Evolutionary conservation across 495 filamentous ascomycete species (phyloP).

Genomic region (Penicillium pulvis): DNA sequence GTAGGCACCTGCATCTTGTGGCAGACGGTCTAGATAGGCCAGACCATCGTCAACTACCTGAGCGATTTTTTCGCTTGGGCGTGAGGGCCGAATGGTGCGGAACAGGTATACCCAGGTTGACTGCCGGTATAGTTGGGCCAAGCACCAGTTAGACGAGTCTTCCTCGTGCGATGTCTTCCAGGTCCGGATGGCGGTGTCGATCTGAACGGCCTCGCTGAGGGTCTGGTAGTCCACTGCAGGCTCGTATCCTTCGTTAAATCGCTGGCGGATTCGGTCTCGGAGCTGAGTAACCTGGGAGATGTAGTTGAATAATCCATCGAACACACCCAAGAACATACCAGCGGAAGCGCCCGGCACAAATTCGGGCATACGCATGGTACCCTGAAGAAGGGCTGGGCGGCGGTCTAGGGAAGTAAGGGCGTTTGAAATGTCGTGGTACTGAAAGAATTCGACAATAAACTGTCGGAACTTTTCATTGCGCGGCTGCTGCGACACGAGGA

Average conservation of each 20-base stretch:
- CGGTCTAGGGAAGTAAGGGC: constrained; percentile 72
- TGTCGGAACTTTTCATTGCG: constrained; percentile 67
- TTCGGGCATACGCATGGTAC: constrained; percentile 65
- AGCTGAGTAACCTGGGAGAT: constrained; percentile 80
- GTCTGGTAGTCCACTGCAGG: constrained; percentile 74
- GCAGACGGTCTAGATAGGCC: constrained; percentile 60
- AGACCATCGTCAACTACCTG: constrained; percentile 80
- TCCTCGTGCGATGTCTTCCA: constrained; percentile 74
- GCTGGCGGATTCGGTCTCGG: constrained; percentile 71
- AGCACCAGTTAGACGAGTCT: constrained; percentile 71
- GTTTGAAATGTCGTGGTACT: constrained; percentile 84
- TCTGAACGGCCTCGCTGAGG: constrained; percentile 72
- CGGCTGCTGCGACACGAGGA: constrained; percentile 62
- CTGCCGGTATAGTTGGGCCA: constrained; percentile 82
- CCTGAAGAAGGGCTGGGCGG: constrained; percentile 54
- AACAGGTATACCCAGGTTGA: constrained; percentile 90
- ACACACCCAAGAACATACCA: constrained; percentile 78
- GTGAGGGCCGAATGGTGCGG: constrained; percentile 78
- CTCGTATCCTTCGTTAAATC: constrained; percentile 62
- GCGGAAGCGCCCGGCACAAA: constrained; percentile 74
- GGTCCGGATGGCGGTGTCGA: constrained; percentile 72
- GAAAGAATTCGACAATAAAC: constrained; percentile 92
- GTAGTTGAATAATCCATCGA: constrained; percentile 81
- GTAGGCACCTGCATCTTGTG: constrained; percentile 64
- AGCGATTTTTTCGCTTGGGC: constrained; percentile 65